These are phyloP conservation scores for Aureobasidium sp. DNA, from an alignment of 2,329 filamentous ascomycete species.

Conservation along the genomic window DNA sequence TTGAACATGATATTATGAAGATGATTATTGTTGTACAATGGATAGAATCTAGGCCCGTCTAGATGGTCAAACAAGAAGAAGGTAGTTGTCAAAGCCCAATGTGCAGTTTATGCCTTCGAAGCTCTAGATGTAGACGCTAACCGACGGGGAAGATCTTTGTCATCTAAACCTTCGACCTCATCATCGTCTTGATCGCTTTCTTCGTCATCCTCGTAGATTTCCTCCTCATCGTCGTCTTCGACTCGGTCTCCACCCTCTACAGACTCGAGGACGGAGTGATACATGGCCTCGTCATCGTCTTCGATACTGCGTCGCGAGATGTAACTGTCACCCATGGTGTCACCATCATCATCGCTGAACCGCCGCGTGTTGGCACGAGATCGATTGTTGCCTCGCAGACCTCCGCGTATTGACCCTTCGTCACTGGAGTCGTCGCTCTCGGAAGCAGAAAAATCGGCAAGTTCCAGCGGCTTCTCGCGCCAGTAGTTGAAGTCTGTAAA, in stretches of 20 bases:
- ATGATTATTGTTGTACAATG: not conserved
- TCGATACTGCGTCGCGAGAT: slow-evolving; percentile 34
- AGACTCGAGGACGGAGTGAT: slow-evolving; percentile 45
- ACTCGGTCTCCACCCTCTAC: slow-evolving; percentile 38
- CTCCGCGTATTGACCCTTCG: slow-evolving; percentile 13
- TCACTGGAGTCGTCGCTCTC: slow-evolving; percentile 51
- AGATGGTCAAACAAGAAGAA: not conserved
- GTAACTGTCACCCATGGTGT: slow-evolving; percentile 13
- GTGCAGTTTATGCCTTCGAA: not conserved
- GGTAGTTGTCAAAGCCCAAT: not conserved
- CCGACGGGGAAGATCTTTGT: not conserved
- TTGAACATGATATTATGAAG: not conserved
- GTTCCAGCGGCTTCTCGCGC: slow-evolving; percentile 74
- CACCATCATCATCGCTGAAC: slow-evolving; percentile 18
- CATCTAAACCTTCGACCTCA: not conserved
- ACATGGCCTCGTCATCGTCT: slow-evolving; percentile 38
- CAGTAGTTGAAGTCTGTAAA: slow-evolving; percentile 98
- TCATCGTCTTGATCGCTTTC: slow-evolving; percentile 15
- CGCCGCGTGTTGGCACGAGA: slow-evolving; percentile 2
- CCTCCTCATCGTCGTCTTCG: slow-evolving; percentile 20
- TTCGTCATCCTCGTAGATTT: slow-evolving; percentile 20
- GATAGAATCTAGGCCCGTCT: not conserved
- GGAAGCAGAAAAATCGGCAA: slow-evolving; percentile 83
- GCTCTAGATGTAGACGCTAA: not conserved
- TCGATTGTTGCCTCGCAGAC: not conserved